phyloP scores from a whole-genome alignment of 441 rosid species.

The Syzygium malaccense region DNA sequence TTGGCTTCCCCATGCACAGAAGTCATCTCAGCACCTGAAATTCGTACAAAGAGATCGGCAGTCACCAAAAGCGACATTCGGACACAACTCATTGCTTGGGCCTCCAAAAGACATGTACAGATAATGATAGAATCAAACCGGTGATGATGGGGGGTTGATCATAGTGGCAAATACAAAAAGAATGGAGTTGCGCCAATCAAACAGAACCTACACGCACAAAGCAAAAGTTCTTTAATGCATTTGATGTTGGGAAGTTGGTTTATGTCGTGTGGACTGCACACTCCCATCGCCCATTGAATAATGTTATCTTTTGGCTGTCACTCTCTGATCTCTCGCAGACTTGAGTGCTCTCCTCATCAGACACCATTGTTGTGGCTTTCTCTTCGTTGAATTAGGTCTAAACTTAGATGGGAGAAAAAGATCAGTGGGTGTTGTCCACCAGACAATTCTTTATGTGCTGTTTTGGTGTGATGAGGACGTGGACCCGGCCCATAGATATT shows the following conservation, averaged over 20 bases:
- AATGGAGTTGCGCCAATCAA: background rate
- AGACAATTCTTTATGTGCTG: background rate
- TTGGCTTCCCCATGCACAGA: background rate
- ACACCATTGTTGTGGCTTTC: background rate
- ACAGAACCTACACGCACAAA: background rate
- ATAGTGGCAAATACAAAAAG: background rate
- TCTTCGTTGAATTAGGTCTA: background rate
- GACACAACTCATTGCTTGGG: background rate
- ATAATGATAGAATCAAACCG: background rate
- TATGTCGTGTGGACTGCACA: conserved; percentile 73
- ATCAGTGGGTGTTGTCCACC: background rate
- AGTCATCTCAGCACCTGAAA: background rate
- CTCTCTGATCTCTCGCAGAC: background rate
- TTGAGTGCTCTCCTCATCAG: conserved; percentile 54
- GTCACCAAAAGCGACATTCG: background rate
- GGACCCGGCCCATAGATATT: background rate
- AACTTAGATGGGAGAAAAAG: background rate
- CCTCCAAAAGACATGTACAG: background rate
- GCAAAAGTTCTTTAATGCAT: background rate
- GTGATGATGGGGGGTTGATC: background rate
- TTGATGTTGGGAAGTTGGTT: background rate
- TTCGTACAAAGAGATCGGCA: background rate
- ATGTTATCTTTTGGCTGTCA: conserved; percentile 15
- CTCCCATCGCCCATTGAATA: conserved; percentile 21
- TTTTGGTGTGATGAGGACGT: background rate